Percentiles rank a stretch among this genome's conserved stretches.
Conservation (phyloP, 208 protist genomes). For the Trypanosoma boissoni region DNA sequence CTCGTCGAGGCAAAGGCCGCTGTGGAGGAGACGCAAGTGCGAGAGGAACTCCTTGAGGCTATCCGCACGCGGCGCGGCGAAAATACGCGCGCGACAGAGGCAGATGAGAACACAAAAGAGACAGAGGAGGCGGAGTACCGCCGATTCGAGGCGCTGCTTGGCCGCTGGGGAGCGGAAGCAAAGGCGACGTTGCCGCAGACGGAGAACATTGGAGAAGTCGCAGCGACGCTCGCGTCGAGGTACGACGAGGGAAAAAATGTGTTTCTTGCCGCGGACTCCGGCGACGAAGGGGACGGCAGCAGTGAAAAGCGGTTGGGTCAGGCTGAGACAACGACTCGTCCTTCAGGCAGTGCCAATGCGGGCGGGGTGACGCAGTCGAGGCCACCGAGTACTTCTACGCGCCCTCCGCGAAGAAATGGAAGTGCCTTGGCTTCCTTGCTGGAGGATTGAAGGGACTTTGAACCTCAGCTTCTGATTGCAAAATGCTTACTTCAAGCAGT, state of each 20-base stretch:
- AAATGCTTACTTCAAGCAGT: no score
- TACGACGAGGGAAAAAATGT: slow-evolving; percentile 18
- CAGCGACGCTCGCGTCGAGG: slow-evolving; percentile 16
- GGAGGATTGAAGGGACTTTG: slow-evolving; percentile 18
- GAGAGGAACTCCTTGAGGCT: slow-evolving; percentile 32
- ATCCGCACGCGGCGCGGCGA: slow-evolving; percentile 13
- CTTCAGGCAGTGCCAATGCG: neutral
- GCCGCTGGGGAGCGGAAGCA: slow-evolving; percentile 10
- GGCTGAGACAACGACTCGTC: neutral
- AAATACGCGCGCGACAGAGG: neutral
- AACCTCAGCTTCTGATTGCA: neutral
- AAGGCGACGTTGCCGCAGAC: neutral
- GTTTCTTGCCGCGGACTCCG: slow-evolving; percentile 18
- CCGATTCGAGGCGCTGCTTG: slow-evolving; percentile 32
- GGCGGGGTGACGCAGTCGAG: neutral
- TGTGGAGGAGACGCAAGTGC: slow-evolving; percentile 31
- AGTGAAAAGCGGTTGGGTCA: neutral
- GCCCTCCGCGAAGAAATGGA: slow-evolving; percentile 1
- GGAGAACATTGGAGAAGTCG: neutral
- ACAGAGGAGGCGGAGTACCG: slow-evolving; percentile 23
- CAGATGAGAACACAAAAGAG: neutral
- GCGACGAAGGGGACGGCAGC: slow-evolving; percentile 1
- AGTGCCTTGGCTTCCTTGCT: slow-evolving; percentile 22
- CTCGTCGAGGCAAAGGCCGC: slow-evolving; percentile 45
- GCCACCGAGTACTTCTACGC: neutral